Conservation (phyloP, 208 protist genomes). For the Leishmania martiniquensis region DNA sequence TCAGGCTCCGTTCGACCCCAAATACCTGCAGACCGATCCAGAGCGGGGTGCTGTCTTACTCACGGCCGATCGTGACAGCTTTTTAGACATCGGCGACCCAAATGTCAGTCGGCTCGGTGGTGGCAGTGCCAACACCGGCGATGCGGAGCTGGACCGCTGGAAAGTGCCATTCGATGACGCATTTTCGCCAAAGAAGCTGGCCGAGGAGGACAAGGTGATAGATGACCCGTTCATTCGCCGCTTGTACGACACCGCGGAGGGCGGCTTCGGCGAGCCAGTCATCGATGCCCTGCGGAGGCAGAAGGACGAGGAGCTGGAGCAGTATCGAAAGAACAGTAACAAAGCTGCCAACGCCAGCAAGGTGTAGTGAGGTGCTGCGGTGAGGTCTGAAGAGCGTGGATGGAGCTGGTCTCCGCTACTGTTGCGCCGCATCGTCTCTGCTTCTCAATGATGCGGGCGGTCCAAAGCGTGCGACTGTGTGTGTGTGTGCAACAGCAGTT, state of each 20-base stretch:
- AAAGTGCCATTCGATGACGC: constrained; percentile 72
- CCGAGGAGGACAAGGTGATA: constrained; percentile 39
- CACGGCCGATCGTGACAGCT: constrained; percentile 79
- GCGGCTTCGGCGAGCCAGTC: constrained; percentile 75
- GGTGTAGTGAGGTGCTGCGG: neutral
- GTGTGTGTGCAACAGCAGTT: neutral
- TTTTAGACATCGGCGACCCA: constrained; percentile 83
- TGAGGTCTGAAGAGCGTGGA: neutral
- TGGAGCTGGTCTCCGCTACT: neutral
- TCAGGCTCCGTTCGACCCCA: constrained; percentile 70
- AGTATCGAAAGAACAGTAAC: constrained; percentile 59
- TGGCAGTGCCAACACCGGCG: constrained; percentile 49
- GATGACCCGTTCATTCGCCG: constrained; percentile 67
- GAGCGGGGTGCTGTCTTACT: constrained; percentile 70
- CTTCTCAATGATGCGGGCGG: neutral
- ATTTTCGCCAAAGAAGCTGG: constrained; percentile 59
- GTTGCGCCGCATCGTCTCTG: neutral
- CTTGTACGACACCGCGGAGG: constrained; percentile 68
- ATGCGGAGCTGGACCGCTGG: constrained; percentile 83
- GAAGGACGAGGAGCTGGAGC: constrained; percentile 91
- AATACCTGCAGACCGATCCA: constrained; percentile 72
- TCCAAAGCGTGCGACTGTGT: neutral
- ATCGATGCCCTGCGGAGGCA: constrained; percentile 85
- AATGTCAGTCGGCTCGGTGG: constrained; percentile 33
- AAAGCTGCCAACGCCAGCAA: constrained; percentile 13